Base-by-base conservation (phyloP, 2,329 filamentous ascomycete species). In the Sporothrix inflata region DNA sequence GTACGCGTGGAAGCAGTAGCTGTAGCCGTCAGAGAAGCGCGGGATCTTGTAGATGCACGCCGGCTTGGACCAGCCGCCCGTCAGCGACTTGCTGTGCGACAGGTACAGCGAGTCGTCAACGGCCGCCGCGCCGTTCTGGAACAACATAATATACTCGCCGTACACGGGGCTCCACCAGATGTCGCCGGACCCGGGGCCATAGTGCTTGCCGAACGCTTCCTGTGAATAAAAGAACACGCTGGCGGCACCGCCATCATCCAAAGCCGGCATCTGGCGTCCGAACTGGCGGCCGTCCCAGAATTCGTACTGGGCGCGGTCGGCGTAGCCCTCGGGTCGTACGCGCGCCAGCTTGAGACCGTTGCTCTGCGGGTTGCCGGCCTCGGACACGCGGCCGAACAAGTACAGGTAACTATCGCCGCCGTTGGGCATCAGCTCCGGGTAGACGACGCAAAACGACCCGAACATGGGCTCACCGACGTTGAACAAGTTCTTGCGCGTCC, bases 311-410 rank as follows among this genome's bases (percentile, higher is more conserved):
- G 16, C 0, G 19, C 75, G 73, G 47, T 75, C 67, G 3, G 70
- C 74, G 40, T 55, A 72, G n/a, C 42, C 49, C 6, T 49, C 21
- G 19, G 42, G 51, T 14, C 27, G 55, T n/a, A 75, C 72, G 14
- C 75, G 74, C 21, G 75, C 75, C 55, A 75, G 75, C 66, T 75
- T 75, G 34, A 75, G 74, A 8, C 75, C 75, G 66, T 75, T 75
- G 73, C 72, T 75, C 16, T 12, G 6, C 34, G 71, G 68, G n/a
- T 30, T 24, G 49, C 19, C 42, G 19, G 72, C 55, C 45, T 74
- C 73, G 27, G 70, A 70, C n/a, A 75, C 66, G 38, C 75, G 73
- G 11, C 68, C 75, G 75, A 75, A 75, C 19, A 75, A 66, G 61
- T 75, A 75, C 34, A 75, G 70, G 42, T 71, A 75, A 4, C 69